Evolutionary conservation across 73 alveolate genomes (phyloP).

Genomic region (Stentor coeruleus): DNA sequence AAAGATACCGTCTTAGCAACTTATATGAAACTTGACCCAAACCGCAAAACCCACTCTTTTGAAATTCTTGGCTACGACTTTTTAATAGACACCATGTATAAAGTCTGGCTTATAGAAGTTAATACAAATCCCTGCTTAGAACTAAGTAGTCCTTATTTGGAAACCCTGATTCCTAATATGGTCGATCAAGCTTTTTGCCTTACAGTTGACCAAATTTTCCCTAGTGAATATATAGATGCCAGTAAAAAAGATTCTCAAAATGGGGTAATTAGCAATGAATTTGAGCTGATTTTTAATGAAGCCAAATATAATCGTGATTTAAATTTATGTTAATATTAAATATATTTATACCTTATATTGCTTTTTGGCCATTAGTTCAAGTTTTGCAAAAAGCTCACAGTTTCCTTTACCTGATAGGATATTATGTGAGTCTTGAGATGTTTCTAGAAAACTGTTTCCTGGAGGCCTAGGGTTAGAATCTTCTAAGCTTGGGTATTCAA

Average conservation of each 20-base stretch:
- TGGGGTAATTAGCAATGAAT: neutral
- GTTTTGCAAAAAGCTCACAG: no score
- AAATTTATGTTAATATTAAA: no score
- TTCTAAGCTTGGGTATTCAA: no score
- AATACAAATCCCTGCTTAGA: slow-evolving; percentile 53
- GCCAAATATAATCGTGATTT: no score
- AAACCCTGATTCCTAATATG: slow-evolving; percentile 79
- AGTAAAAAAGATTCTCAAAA: neutral
- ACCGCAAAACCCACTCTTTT: slow-evolving; percentile 68
- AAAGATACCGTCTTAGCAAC: slow-evolving; percentile 73
- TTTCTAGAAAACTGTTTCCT: no score
- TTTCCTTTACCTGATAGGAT: no score
- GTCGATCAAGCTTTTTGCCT: slow-evolving; percentile 80
- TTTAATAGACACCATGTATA: neutral
- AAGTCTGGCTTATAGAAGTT: slow-evolving; percentile 12
- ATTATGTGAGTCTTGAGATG: no score
- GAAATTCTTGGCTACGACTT: slow-evolving; percentile 52
- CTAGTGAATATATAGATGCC: neutral
- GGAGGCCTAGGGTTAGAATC: no score
- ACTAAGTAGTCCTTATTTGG: slow-evolving; percentile 58
- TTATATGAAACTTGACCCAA: slow-evolving; percentile 52
- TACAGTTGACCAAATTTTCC: slow-evolving; percentile 67
- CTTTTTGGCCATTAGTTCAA: no score
- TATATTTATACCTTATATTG: no score
- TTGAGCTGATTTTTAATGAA: neutral